Percentiles rank a stretch among this genome's conserved stretches.
phyloP scores from a whole-genome alignment of 1,139 yeast species.

The Nakaseomyces glabratus region DNA sequence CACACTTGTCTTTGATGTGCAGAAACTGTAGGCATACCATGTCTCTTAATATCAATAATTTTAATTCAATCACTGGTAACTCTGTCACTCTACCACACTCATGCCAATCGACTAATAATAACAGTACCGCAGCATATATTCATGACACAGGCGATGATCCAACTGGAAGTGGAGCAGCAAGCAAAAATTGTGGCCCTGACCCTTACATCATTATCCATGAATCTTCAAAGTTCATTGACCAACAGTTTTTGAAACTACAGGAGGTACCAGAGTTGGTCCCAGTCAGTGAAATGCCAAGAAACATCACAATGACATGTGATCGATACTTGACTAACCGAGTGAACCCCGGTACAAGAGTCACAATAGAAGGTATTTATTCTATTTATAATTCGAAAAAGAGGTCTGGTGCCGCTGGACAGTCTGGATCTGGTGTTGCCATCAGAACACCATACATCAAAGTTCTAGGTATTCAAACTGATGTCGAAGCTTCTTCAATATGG shows the following conservation, averaged over 20 bases:
- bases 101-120: constrained; percentile 38
- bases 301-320: constrained; percentile 79
- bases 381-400: constrained; percentile 63
- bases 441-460: constrained; percentile 87
- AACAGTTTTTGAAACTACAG: constrained; percentile 85
- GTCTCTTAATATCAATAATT: constrained; percentile 46
- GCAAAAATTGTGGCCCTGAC: constrained; percentile 73
- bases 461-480: constrained; percentile 76
- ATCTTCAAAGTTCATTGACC: constrained; percentile 84
- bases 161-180: constrained; percentile 34
- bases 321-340: constrained; percentile 82
- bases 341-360: constrained; percentile 92
- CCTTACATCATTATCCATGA: constrained; percentile 94
- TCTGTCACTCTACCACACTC: constrained; percentile 58
- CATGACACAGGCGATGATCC: constrained; percentile 18
- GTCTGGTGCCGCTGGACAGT: constrained; percentile 17
- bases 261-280: constrained; percentile 98
- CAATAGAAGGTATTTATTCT: constrained; percentile 84
- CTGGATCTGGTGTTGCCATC: constrained; percentile 57
- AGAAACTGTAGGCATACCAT: constrained; percentile 78
- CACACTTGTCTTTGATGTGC: constrained; percentile 76
- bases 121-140: constrained; percentile 15
- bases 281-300: constrained; percentile 98
- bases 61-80: constrained; percentile 70
- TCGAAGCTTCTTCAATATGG: constrained; percentile 59